A percentile compares a stretch with the other conserved stretches of the same genome.
Conservation (phyloP, 2,329 filamentous ascomycete species). For the Xylaria hypoxylon region DNA sequence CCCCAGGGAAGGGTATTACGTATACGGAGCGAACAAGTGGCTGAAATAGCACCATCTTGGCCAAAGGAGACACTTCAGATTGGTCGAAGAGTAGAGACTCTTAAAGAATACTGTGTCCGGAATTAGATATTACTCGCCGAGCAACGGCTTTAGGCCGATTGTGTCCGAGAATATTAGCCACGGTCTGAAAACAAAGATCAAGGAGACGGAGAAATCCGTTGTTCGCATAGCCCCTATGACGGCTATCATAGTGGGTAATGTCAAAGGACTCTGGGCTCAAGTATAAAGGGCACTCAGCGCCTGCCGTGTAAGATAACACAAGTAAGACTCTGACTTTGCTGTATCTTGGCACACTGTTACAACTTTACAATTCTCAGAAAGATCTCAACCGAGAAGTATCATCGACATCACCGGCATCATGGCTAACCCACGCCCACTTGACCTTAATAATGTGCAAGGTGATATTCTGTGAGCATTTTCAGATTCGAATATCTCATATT, state of each 20-base stretch:
- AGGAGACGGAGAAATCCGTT: background rate
- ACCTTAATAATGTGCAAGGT: constrained; percentile 38
- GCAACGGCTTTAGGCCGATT: background rate
- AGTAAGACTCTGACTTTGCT: background rate
- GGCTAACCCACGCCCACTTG: constrained; percentile 29
- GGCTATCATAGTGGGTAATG: background rate
- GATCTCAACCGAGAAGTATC: background rate
- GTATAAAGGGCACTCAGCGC: constrained; percentile 7
- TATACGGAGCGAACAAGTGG: background rate
- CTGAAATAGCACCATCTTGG: constrained; percentile 8
- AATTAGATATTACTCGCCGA: background rate
- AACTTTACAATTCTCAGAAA: background rate
- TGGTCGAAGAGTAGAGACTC: too few relatives aligned
- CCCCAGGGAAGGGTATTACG: background rate
- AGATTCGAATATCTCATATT: background rate
- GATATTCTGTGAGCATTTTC: constrained; percentile 35
- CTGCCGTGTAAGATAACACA: background rate
- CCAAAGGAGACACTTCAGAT: background rate
- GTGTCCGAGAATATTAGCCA: background rate
- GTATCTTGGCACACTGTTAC: too few relatives aligned
- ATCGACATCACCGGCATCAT: constrained; percentile 14
- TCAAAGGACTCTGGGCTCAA: background rate
- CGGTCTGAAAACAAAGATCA: background rate
- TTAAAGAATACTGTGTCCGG: background rate
- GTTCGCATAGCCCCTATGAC: background rate